A percentile compares a stretch with the other conserved stretches of the same genome.
Evolutionary conservation across 257 asterid genomes (phyloP).

Genomic region (Solanum verrucosum): DNA sequence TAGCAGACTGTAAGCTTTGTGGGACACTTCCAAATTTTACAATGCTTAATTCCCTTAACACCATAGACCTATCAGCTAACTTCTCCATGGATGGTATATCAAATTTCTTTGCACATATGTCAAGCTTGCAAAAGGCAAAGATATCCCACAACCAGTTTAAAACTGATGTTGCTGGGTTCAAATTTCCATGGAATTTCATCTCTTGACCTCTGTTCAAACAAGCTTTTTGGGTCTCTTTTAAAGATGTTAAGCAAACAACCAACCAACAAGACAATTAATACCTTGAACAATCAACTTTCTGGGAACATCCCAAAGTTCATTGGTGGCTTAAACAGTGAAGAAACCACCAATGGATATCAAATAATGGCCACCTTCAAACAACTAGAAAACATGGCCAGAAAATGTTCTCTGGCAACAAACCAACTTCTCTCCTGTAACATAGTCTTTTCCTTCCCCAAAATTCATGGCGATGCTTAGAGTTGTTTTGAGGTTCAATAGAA

Average conservation of each 20-base stretch:
- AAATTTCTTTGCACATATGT: slow-evolving; percentile 40
- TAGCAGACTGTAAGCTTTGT: slow-evolving; percentile 61
- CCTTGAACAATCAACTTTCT: slow-evolving; percentile 53
- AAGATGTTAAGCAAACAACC: slow-evolving; percentile 23
- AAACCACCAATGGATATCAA: background rate
- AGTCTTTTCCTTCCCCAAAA: background rate
- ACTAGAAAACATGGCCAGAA: background rate
- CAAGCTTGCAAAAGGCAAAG: slow-evolving; percentile 41
- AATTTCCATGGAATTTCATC: slow-evolving; percentile 50
- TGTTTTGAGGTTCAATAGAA: background rate
- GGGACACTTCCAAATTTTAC: slow-evolving; percentile 71
- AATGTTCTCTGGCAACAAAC: background rate
- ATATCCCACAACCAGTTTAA: slow-evolving; percentile 50
- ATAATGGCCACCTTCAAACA: background rate
- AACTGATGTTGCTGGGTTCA: slow-evolving; percentile 46
- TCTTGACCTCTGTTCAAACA: slow-evolving; percentile 61
- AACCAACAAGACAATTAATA: slow-evolving; percentile 39
- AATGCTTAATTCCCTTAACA: slow-evolving; percentile 42
- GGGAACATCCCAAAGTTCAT: slow-evolving; percentile 55
- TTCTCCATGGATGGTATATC: slow-evolving; percentile 49
- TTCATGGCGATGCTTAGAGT: background rate
- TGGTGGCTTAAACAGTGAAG: slow-evolving; percentile 12
- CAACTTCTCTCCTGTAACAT: background rate
- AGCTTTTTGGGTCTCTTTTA: slow-evolving; percentile 49
- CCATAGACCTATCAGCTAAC: slow-evolving; percentile 71